Evolutionary conservation across 2,329 filamentous ascomycete species (phyloP), one percentile per base, ranked within the genome.

Genomic region (Ceratocystis ficicola): DNA sequence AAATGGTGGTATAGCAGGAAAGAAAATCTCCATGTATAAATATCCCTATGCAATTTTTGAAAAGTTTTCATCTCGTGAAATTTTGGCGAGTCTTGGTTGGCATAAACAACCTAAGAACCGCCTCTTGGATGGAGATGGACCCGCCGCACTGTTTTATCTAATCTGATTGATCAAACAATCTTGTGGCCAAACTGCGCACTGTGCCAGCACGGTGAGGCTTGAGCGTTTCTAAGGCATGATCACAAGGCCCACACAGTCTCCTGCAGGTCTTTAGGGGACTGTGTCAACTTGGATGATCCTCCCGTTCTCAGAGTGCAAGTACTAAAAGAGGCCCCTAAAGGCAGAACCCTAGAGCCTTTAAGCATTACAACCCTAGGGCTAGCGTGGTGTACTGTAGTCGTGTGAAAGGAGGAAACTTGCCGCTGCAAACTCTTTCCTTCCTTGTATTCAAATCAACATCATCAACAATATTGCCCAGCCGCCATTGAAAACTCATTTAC

Each of bases 161-260:
- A 66, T 66, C 65, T 66, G 65, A 66, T 66, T 60, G 50, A 55
- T 64, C 48, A 48, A 41, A 12, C 44, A 25, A 46, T 63, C 61
- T 48, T 12, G 15, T 6, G 25, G 61, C 22, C 2, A 64, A 17
- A 0, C 2, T 4, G 15, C 20, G 28, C 6, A 59, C 55, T 32
- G 28, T 36, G 4, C 7, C 7, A 7, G n/a, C n/a, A 8, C 48
- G 6, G 48, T n/a, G 48, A 20, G n/a, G n/a, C 48, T 52, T 8
- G 22, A 41, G 36, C 36, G 36, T 41, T 12, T 41, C 3, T 15
- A 41, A 4, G 4, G 12, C 36, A 41, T 41, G 15, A 5, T 41
- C 36, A 41, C 10, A 15, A 41, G 36, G 36, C 3, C 36, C 10
- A 41, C 15, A 41, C 36, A 41, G 36, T 41, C 0, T 41, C 3